A percentile compares a stretch with the other conserved stretches of the same genome.
phyloP scores from a whole-genome alignment of 148 eudicot genomes.

The Cornus kousa region DNA sequence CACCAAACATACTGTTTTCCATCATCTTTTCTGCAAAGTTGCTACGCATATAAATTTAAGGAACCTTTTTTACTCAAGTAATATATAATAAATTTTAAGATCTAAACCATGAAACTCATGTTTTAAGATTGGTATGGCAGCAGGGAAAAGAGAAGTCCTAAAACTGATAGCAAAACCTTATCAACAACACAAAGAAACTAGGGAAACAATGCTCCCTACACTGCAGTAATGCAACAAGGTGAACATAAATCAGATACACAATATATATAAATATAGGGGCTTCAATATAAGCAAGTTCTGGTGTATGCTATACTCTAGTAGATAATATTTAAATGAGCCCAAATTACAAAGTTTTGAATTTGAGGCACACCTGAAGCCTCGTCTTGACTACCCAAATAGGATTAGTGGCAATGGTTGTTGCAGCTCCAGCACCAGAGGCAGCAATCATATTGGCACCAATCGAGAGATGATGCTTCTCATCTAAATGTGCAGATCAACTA shows the following conservation, averaged over 20 bases:
- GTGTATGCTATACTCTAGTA: background rate
- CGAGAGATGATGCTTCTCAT: constrained; percentile 74
- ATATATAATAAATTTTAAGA: too few species aligned
- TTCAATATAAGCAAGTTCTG: background rate
- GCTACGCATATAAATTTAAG: too few species aligned
- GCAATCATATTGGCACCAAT: constrained; percentile 93
- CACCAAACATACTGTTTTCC: too few species aligned
- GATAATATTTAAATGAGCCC: background rate
- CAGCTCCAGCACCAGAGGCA: constrained; percentile 98
- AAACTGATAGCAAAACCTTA: background rate
- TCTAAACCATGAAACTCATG: too few species aligned
- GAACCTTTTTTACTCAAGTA: too few species aligned
- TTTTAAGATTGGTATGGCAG: too few species aligned
- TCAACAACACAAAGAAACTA: background rate
- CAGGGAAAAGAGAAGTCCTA: too few species aligned
- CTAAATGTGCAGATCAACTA: constrained; percentile 41
- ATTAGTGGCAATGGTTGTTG: constrained; percentile 80
- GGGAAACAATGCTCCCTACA: background rate
- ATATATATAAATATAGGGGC: too few species aligned
- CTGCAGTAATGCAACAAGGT: background rate
- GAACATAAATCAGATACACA: background rate
- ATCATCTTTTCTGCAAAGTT: too few species aligned
- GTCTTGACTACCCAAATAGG: constrained; percentile 99
- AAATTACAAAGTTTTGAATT: background rate
- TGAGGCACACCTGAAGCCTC: constrained; percentile 69